A percentile compares a stretch with the other conserved stretches of the same genome.
These are phyloP conservation scores for Tympanopsis confertula DNA, from an alignment of 2,329 filamentous ascomycete genomes.

Conservation along the genomic window DNA sequence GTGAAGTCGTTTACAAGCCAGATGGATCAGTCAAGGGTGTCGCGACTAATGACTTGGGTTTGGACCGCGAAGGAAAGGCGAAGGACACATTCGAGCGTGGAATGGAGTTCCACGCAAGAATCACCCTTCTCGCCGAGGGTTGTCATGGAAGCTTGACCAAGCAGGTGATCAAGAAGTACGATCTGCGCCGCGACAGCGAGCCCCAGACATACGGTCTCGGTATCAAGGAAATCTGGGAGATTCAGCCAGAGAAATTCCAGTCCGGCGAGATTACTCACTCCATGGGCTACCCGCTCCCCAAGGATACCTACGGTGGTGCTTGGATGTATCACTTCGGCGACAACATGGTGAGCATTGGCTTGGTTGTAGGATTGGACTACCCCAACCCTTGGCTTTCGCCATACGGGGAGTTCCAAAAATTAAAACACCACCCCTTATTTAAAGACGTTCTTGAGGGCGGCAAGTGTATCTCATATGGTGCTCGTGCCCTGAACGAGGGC, in stretches of 20 bases:
- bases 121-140: constrained; percentile 86
- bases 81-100: constrained; percentile 89
- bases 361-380: constrained; percentile 91
- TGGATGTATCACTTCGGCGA: constrained; percentile 99
- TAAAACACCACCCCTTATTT: constrained; percentile 96
- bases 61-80: constrained; percentile 68
- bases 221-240: constrained; percentile 95
- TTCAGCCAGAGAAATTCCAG: constrained; percentile 83
- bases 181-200: constrained; percentile 77
- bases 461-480: constrained; percentile 94
- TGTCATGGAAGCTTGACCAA: constrained; percentile 94
- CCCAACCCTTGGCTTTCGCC: constrained; percentile 92
- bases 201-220: constrained; percentile 92
- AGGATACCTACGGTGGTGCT: constrained; percentile 88
- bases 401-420: constrained; percentile 93
- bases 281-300: constrained; percentile 81
- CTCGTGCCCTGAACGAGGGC: constrained; percentile 81
- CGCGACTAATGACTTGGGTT: constrained; percentile 86
- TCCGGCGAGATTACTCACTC: constrained; percentile 79
- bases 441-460: constrained; percentile 78
- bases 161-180: constrained; percentile 87
- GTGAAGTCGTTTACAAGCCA: constrained; percentile 74
- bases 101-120: constrained; percentile 93
- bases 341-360: constrained; percentile 82
- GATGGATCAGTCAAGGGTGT: constrained; percentile 89